These are phyloP conservation scores for Cladorrhinum sp. DNA, from an alignment of 2,329 filamentous ascomycete species.

Conservation along the genomic window DNA sequence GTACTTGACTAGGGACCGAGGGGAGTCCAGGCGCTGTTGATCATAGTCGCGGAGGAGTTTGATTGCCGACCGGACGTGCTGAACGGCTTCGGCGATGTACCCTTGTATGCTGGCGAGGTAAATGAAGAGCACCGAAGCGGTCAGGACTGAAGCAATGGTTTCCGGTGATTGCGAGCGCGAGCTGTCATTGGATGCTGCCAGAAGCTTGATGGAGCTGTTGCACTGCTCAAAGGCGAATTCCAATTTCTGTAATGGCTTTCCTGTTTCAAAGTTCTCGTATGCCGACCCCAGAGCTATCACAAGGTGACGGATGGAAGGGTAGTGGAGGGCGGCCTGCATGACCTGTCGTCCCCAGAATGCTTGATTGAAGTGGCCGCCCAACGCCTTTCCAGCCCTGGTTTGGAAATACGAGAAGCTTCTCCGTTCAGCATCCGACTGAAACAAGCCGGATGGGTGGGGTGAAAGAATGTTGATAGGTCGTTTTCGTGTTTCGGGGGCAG, in stretches of 20 bases:
- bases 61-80: conserved; percentile 18
- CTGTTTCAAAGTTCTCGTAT: conserved; percentile 20
- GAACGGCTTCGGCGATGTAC: conserved; percentile 18
- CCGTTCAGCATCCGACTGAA: conserved; percentile 15
- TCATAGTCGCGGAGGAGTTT: conserved; percentile 19
- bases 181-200: neutral
- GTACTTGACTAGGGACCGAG: neutral
- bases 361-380: conserved; percentile 20
- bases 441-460: conserved; percentile 2
- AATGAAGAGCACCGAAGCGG: conserved; percentile 22
- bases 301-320: conserved; percentile 20
- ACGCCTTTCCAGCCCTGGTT: conserved; percentile 8
- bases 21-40: neutral
- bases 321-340: conserved; percentile 22
- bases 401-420: conserved; percentile 24
- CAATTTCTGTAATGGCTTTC: neutral
- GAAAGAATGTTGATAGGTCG: neutral
- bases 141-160: conserved; percentile 14
- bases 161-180: neutral
- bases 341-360: conserved; percentile 23
- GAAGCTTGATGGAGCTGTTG: conserved; percentile 16
- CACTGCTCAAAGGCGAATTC: conserved; percentile 18
- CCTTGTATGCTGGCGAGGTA: conserved; percentile 20
- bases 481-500: neutral
- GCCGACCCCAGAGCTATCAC: conserved; percentile 22